Conservation (phyloP, 495 filamentous ascomycete species). For the Penicillium maclennaniae region DNA sequence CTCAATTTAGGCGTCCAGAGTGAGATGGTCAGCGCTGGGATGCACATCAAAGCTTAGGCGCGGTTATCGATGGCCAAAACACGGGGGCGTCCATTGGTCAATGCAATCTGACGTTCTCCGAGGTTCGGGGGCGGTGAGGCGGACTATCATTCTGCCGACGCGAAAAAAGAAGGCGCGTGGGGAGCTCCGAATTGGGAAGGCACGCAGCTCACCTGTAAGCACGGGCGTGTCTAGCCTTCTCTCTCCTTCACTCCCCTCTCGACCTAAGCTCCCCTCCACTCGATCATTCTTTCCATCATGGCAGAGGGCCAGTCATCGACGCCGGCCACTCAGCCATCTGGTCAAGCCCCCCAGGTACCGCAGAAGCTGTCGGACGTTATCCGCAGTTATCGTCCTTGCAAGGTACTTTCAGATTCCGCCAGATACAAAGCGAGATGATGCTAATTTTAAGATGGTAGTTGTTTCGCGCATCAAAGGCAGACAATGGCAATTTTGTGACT, state of each 20-base stretch:
- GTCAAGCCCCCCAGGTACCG: constrained; percentile 31
- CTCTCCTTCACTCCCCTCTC: background rate
- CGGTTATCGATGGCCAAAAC: constrained; percentile 21
- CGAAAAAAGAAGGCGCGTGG: constrained; percentile 22
- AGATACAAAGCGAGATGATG: background rate
- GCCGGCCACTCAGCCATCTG: constrained; percentile 15
- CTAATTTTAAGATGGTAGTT: constrained; percentile 18
- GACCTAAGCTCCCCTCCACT: background rate
- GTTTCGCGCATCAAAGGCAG: constrained; percentile 40
- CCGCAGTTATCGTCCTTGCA: constrained; percentile 43
- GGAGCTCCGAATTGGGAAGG: constrained; percentile 16
- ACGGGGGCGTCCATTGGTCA: constrained; percentile 15
- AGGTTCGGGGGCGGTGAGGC: constrained; percentile 19
- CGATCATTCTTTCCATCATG: constrained; percentile 21
- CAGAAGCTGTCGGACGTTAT: constrained; percentile 47
- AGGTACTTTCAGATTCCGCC: constrained; percentile 29
- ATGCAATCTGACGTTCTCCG: constrained; percentile 14
- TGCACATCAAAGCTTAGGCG: constrained; percentile 25
- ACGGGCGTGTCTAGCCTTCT: background rate
- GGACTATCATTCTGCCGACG: constrained; percentile 7
- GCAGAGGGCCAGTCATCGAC: constrained; percentile 28
- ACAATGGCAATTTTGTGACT: constrained; percentile 43
- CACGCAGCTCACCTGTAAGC: constrained; percentile 1
- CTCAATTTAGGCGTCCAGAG: constrained; percentile 1
- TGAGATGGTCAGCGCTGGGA: constrained; percentile 9